These are phyloP conservation scores for Candida maesae DNA, from an alignment of 805 yeast genomes.

Conservation along the genomic window DNA sequence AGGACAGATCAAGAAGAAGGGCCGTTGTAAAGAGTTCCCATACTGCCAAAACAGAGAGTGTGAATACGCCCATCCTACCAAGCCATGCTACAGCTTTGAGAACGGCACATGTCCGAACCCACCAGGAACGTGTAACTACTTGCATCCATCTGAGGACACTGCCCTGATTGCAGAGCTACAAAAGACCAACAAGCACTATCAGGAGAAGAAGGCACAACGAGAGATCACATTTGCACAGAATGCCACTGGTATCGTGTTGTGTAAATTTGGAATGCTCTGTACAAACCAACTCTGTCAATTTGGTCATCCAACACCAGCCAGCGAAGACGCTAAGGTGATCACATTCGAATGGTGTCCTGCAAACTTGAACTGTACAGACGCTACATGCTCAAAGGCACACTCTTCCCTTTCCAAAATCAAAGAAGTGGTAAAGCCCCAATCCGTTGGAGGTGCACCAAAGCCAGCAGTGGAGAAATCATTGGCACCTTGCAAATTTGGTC, in stretches of 20 bases:
- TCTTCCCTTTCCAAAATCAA: constrained; percentile 63
- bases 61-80: constrained; percentile 76
- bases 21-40: constrained; percentile 70
- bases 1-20: constrained; percentile 47
- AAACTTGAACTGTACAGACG: constrained; percentile 60
- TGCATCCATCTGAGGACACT: constrained; percentile 85
- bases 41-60: constrained; percentile 69
- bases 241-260: constrained; percentile 52
- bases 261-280: constrained; percentile 76
- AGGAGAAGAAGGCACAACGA: constrained; percentile 34
- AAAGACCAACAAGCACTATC: constrained; percentile 50
- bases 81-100: constrained; percentile 68
- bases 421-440: constrained; percentile 29
- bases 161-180: constrained; percentile 66
- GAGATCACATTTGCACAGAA: constrained; percentile 28
- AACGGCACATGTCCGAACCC: constrained; percentile 60
- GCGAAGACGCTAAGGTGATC: constrained; percentile 65
- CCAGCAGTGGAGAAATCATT: constrained; percentile 44
- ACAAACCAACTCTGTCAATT: constrained; percentile 77
- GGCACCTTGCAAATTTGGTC: constrained; percentile 81
- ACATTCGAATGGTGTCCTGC: constrained; percentile 73
- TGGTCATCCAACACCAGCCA: constrained; percentile 91
- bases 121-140: constrained; percentile 75
- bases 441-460: constrained; percentile 15
- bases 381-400: constrained; percentile 69